A percentile compares a stretch with the other conserved stretches of the same genome.
Evolutionary conservation across 768 basidiomycete genomes (phyloP).

Genomic region (Chalciporus sphaerocephalus): DNA sequence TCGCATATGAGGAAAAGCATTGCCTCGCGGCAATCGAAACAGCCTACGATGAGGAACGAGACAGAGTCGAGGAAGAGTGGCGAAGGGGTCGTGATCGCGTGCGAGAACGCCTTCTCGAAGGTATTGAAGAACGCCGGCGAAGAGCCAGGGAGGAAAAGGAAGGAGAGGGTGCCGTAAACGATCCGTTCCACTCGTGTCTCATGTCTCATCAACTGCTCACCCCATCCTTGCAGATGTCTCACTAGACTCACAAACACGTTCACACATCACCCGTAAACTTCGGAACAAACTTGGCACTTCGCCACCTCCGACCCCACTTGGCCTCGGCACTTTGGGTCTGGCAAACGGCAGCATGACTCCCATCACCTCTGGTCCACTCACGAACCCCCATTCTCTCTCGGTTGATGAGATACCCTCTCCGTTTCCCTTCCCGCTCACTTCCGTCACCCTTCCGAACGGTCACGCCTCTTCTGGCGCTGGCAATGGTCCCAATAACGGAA

Average conservation of each 20-base stretch:
- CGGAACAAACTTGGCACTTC: constrained; percentile 77
- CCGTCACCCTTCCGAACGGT: constrained; percentile 41
- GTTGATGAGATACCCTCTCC: constrained; percentile 86
- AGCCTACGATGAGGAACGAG: constrained; percentile 74
- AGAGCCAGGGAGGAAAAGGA: constrained; percentile 86
- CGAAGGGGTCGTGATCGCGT: constrained; percentile 69
- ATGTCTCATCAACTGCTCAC: constrained; percentile 4
- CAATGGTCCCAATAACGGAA: constrained; percentile 37
- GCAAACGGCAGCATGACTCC: constrained; percentile 46
- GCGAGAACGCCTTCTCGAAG: constrained; percentile 73
- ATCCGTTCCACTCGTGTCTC: constrained; percentile 33
- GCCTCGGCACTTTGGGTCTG: constrained; percentile 32
- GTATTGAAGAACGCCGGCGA: constrained; percentile 76
- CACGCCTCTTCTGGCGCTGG: constrained; percentile 33
- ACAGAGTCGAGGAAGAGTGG: constrained; percentile 81
- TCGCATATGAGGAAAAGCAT: constrained; percentile 64
- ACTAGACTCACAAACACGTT: constrained; percentile 70
- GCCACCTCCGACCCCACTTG: constrained; percentile 71
- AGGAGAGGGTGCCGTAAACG: constrained; percentile 75
- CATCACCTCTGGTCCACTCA: constrained; percentile 63
- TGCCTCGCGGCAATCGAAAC: constrained; percentile 61
- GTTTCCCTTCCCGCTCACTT: constrained; percentile 71
- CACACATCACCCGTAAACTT: constrained; percentile 79
- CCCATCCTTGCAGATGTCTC: constrained; percentile 52
- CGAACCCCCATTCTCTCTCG: constrained; percentile 79